Percentiles rank a stretch among this genome's conserved stretches.
These are phyloP conservation scores for Fragilaria crotonensis DNA, from an alignment of 108 stramenopile species.

Conservation along the genomic window DNA sequence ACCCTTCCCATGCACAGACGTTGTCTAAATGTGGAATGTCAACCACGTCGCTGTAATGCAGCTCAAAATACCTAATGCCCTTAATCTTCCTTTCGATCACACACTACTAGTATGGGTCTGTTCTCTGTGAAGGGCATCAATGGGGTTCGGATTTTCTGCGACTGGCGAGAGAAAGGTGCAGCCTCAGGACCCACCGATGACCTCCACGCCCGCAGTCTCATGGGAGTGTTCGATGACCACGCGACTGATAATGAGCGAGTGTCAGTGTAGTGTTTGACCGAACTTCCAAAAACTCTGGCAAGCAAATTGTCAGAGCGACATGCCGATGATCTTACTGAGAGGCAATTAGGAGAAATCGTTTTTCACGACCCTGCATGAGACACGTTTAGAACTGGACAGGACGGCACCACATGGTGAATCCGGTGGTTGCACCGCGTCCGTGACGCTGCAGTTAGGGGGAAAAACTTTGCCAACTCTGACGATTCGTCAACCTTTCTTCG, in stretches of 20 bases:
- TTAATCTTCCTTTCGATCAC: no score
- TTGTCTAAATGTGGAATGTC: no score
- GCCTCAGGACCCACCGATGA: no score
- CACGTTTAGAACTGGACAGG: slow-evolving; percentile 67
- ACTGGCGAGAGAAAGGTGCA: no score
- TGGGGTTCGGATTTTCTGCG: no score
- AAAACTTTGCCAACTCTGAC: slow-evolving; percentile 78
- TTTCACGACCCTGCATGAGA: slow-evolving; percentile 43
- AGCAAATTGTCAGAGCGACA: slow-evolving; percentile 26
- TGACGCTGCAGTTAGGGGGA: slow-evolving; percentile 53
- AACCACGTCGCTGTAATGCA: no score
- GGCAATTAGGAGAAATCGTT: background rate
- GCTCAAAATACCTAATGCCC: no score
- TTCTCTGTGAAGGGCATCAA: no score
- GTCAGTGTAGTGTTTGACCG: slow-evolving; percentile 56
- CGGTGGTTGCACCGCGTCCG: slow-evolving; percentile 66
- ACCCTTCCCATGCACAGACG: no score
- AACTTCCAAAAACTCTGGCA: slow-evolving; percentile 48
- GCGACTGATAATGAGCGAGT: slow-evolving; percentile 55
- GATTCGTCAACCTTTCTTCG: slow-evolving; percentile 42
- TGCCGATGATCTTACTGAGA: background rate
- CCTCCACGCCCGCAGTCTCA: slow-evolving; percentile 9
- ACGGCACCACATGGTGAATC: slow-evolving; percentile 43
- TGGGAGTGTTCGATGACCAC: slow-evolving; percentile 78
- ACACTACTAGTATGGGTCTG: no score